Percentiles rank a stretch among this genome's conserved stretches.
Evolutionary conservation across 2,329 filamentous ascomycete species (phyloP).

Genomic region (Epichloe gansuensis): DNA sequence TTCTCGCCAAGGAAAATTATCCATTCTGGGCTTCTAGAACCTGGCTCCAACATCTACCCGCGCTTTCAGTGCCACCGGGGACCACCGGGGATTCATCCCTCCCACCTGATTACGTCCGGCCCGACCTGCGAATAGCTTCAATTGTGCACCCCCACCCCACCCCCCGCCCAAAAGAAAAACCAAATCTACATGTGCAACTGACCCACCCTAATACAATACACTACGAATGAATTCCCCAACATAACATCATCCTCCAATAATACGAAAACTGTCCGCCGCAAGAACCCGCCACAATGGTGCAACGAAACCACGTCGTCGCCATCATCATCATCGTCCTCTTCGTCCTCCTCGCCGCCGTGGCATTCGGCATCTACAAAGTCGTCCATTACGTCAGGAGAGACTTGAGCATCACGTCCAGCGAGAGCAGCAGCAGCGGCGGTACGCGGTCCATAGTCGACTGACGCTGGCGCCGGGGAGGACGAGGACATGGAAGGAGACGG

Average conservation of each 20-base stretch:
- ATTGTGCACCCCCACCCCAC: not conserved
- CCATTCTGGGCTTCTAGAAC: not conserved
- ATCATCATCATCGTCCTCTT: conserved; percentile 57
- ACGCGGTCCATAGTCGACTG: conserved; percentile 15
- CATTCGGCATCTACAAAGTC: conserved; percentile 51
- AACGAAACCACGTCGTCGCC: conserved; percentile 55
- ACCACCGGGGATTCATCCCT: no score
- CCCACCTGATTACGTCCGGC: no score
- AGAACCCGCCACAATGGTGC: conserved; percentile 19
- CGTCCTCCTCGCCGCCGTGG: conserved; percentile 45
- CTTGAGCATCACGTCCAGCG: conserved; percentile 26
- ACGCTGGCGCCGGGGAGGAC: no score
- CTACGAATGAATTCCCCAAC: not conserved
- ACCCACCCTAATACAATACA: not conserved
- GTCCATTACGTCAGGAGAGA: conserved; percentile 37
- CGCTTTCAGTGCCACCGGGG: not conserved
- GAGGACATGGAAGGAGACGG: not conserved
- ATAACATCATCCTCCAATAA: not conserved
- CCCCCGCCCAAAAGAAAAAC: no score
- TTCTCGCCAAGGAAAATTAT: not conserved
- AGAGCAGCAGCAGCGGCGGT: conserved; percentile 16
- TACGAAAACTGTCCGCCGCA: no score
- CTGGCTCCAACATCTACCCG: not conserved
- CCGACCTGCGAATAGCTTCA: not conserved
- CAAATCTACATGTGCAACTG: no score